A percentile compares a stretch with the other conserved stretches of the same genome.
Evolutionary conservation across 169 alveolate genomes (phyloP).

Genomic region (Plasmodium gonderi): DNA sequence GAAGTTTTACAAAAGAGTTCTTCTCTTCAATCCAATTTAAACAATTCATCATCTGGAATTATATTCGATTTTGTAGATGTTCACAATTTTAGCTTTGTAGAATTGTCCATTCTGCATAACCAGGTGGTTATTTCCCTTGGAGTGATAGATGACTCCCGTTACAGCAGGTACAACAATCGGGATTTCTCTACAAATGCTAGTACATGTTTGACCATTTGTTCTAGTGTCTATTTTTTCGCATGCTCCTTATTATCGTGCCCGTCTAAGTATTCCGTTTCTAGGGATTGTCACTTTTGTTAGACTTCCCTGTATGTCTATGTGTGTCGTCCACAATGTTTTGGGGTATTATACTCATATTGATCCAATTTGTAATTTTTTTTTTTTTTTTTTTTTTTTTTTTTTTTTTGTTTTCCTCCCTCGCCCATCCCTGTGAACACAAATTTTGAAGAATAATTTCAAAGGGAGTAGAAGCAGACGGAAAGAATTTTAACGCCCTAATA

Average conservation of each 20-base stretch:
- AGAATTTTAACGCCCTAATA: constrained; percentile 11
- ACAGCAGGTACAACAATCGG: constrained; percentile 37
- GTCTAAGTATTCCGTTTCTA: too few species aligned
- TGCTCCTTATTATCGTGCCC: too few species aligned
- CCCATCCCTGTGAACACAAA: neutral
- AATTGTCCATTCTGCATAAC: constrained; percentile 15
- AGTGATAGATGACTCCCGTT: neutral
- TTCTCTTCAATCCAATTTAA: neutral
- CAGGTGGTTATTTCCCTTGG: constrained; percentile 10
- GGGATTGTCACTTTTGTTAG: too few species aligned
- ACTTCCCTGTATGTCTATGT: neutral
- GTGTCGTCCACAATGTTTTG: too few species aligned
- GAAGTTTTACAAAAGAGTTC: constrained; percentile 29
- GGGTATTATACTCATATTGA: neutral
- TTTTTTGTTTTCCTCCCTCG: neutral
- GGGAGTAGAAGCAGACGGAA: constrained; percentile 6
- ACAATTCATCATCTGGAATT: constrained; percentile 53
- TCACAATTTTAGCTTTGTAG: constrained; percentile 40
- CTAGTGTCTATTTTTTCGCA: neutral
- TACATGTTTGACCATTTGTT: neutral
- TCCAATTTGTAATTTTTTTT: neutral
- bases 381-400: neutral
- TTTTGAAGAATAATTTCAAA: constrained; percentile 40
- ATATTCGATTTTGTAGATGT: constrained; percentile 42
- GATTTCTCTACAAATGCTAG: neutral